These are phyloP conservation scores for Epipyxis sp. DNA, from an alignment of 108 stramenopile species.

Conservation along the genomic window DNA sequence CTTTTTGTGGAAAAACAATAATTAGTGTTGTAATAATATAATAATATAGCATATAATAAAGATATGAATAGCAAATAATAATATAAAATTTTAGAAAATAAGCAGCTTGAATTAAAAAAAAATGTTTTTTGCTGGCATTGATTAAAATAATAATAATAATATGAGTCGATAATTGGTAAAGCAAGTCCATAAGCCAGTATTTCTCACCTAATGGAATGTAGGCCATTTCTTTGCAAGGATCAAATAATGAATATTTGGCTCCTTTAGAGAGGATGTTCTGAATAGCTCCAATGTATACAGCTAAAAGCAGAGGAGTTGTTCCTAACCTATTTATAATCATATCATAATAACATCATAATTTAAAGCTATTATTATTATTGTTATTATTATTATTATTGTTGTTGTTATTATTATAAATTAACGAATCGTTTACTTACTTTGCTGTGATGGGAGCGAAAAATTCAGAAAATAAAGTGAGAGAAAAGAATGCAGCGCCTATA, in stretches of 20 bases:
- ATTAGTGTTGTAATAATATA: too few relatives aligned
- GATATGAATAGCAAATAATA: too few relatives aligned
- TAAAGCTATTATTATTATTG: neutral
- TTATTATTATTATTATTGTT: neutral
- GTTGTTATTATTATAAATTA: neutral
- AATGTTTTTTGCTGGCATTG: too few relatives aligned
- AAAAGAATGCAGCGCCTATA: slow-evolving; percentile 83
- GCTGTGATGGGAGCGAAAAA: slow-evolving; percentile 69
- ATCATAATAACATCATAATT: neutral
- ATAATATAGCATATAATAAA: too few relatives aligned
- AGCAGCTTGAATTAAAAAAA: too few relatives aligned
- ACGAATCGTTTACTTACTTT: slow-evolving; percentile 1
- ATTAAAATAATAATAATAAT: too few relatives aligned
- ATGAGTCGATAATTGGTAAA: too few relatives aligned
- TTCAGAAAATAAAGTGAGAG: slow-evolving; percentile 70
- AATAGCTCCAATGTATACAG: slow-evolving; percentile 87
- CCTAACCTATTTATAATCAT: slow-evolving; percentile 54
- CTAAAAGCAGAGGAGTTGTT: slow-evolving; percentile 86
- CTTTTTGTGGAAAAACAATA: too few relatives aligned
- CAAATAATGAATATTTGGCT: slow-evolving; percentile 90
- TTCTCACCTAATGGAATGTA: slow-evolving; percentile 98
- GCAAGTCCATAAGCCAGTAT: too few relatives aligned
- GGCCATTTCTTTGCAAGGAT: slow-evolving; percentile 99
- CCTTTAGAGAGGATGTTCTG: slow-evolving; percentile 89
- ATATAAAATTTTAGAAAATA: too few relatives aligned